Evolutionary conservation across 177 flowering plant species (phyloP), one percentile per base, ranked within the genome.

Genomic region (Vitis hybrid): DNA sequence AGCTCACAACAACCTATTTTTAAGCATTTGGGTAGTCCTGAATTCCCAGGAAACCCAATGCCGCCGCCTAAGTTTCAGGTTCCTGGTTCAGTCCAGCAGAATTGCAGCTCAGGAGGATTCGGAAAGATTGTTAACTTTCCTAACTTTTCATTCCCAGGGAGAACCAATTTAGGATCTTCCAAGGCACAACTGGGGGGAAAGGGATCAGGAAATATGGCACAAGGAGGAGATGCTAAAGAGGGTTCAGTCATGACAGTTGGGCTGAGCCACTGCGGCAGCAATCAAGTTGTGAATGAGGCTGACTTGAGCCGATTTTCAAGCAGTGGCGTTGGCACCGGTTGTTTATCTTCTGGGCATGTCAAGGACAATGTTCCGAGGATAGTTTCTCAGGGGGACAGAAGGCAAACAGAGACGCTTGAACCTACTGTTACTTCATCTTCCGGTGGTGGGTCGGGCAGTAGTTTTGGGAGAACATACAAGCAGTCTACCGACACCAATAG

Each of bases 231-330:
- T 41, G 70, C 32, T 58, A 71, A 68, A 57, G 89, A 85, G 76
- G 67, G 77, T 24, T 86, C 90, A 13, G 70, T 63, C 11, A 79
- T 81, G 90, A 86, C 89, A 13, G 71, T 82, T 9, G 87, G 86
- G n/a, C 82, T 84, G 27, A 87, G 88, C 76, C 82, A 86, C 70
- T 84, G 88, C 64, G 86, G 86, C 11, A 89, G 90, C 83, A 85
- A 86, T 77, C 91, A 84, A 71, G 63, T 81, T 50, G 72, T 48
- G 24, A 76, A 76, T 63, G 90, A 85, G 60, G 67, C 70, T 50
- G 86, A 80, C 66, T 64, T 72, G 8, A 84, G 85, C 74, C 66
- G 78, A 4, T 74, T 72, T 41, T 84, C 88, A 2, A 79, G 81
- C 65, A 73, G 69, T 66, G 78, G 72, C 21, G 52, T 65, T 55